These are phyloP conservation scores for Tagetes erecta DNA, from an alignment of 129 eudicot species.

Conservation along the genomic window DNA sequence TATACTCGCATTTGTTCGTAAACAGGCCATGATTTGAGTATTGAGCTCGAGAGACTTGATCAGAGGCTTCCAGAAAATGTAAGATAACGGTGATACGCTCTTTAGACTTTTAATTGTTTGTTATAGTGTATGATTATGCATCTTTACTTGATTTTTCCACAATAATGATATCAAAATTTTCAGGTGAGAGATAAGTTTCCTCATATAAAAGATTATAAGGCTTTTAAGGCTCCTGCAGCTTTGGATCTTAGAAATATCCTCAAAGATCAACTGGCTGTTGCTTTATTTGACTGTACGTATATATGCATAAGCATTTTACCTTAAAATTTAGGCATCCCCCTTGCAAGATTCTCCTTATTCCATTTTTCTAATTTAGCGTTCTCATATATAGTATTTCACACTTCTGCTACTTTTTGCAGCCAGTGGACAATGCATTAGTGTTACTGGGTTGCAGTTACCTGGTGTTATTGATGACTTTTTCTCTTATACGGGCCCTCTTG, in stretches of 20 bases:
- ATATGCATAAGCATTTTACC: not conserved
- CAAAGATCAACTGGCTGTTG: conserved; percentile 81
- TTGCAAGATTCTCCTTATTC: not conserved
- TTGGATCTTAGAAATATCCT: conserved; percentile 52
- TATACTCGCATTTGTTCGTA: conserved; percentile 19
- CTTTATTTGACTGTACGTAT: conserved; percentile 61
- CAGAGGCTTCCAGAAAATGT: conserved; percentile 65
- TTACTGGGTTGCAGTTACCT: conserved; percentile 86
- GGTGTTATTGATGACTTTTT: conserved; percentile 84
- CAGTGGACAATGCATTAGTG: conserved; percentile 55
- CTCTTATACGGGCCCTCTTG: conserved; percentile 87
- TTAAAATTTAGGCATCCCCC: not conserved
- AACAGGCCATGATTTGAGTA: conserved; percentile 61
- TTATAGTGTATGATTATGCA: not conserved
- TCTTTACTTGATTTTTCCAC: conserved; percentile 20
- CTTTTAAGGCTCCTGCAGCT: conserved; percentile 51
- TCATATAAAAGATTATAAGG: conserved; percentile 64
- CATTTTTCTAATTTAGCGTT: not conserved
- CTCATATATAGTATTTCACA: not conserved
- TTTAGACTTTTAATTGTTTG: not conserved
- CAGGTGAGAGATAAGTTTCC: conserved; percentile 88
- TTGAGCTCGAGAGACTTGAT: conserved; percentile 51
- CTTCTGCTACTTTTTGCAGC: conserved; percentile 44
- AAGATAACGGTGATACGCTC: conserved; percentile 18
- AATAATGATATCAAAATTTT: conserved; percentile 4